Conservation (phyloP, 106 monocot species). For the Phalaenopsis aphrodite region DNA sequence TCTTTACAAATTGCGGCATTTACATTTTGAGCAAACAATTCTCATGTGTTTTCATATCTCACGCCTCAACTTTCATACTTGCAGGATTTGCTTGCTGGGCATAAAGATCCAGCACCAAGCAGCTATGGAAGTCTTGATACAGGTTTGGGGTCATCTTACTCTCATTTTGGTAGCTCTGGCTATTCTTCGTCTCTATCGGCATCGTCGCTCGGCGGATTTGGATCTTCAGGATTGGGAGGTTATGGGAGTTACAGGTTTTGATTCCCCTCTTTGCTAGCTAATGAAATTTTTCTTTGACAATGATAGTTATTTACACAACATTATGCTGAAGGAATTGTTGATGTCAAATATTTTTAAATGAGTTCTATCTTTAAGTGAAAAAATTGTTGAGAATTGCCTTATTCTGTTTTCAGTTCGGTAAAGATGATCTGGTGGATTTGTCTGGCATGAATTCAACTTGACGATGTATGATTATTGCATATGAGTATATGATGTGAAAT, state of each 20-base stretch:
- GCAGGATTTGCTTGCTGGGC: conserved; percentile 41
- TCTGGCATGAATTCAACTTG: no score
- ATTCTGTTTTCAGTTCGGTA: no score
- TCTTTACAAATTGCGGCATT: neutral
- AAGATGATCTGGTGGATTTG: no score
- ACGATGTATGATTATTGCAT: no score
- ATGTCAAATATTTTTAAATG: neutral
- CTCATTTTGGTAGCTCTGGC: conserved; percentile 22
- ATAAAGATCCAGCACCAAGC: conserved; percentile 27
- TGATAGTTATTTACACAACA: neutral
- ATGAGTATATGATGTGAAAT: no score
- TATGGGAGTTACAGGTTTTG: conserved; percentile 25
- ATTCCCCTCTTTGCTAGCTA: neutral
- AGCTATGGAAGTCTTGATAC: conserved; percentile 31
- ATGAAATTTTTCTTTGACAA: neutral
- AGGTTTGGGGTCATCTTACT: conserved; percentile 31
- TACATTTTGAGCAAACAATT: no score
- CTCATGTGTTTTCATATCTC: neutral
- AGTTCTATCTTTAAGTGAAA: neutral
- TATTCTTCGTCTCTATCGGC: conserved; percentile 31
- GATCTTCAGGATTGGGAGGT: conserved; percentile 23
- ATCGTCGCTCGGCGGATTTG: conserved; percentile 17
- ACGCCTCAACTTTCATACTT: neutral
- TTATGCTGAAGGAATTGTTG: neutral
- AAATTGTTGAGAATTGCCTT: no score